Conservation (phyloP, 106 monocot genomes). For the Agapanthus africanus region DNA sequence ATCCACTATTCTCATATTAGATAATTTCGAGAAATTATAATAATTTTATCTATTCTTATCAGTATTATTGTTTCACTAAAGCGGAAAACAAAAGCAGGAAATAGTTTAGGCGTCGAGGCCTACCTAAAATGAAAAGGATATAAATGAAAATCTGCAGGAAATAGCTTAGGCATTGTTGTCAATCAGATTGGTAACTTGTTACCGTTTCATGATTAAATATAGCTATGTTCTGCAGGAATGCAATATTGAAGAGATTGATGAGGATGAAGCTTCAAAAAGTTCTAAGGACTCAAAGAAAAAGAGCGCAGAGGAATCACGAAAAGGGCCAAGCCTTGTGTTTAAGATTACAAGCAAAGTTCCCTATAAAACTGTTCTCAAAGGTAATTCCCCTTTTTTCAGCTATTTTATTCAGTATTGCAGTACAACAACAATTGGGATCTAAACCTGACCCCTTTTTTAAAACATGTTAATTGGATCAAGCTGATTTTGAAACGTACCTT, state of each 20-base stretch:
- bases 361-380: conserved; percentile 73
- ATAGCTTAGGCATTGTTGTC: no score
- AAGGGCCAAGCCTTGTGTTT: conserved; percentile 46
- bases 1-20: no score
- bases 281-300: conserved; percentile 56
- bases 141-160: no score
- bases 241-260: conserved; percentile 62
- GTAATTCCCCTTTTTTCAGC: conserved; percentile 12
- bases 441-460: neutral
- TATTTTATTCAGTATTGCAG: neutral
- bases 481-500: neutral
- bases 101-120: no score
- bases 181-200: neutral
- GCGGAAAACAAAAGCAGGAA: no score
- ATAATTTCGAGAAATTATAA: no score
- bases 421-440: no score
- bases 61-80: no score
- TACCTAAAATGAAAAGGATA: no score
- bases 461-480: neutral
- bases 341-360: conserved; percentile 62
- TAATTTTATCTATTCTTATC: no score
- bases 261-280: conserved; percentile 55
- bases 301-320: conserved; percentile 38
- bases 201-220: neutral
- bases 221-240: conserved; percentile 39